Conservation (phyloP, 75 land plant species). For the Sequoia sempervirens region DNA sequence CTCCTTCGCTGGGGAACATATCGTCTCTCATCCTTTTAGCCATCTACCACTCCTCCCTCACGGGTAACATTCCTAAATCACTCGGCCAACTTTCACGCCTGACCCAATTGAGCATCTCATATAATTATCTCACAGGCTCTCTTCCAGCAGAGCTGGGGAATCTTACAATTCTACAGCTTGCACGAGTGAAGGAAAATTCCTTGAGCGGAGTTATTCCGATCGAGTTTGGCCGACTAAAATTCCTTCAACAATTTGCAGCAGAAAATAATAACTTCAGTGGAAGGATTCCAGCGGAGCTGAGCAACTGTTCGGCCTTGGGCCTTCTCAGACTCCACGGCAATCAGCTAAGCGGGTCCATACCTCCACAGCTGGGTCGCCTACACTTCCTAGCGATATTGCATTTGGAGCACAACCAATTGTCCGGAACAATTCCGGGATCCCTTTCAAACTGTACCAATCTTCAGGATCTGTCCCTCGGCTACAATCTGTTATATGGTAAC, state of each 20-base stretch:
- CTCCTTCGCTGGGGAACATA: no score
- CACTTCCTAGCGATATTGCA: conserved; percentile 29
- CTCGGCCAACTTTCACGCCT: conserved; percentile 38
- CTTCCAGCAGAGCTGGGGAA: conserved; percentile 51
- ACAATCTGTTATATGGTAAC: conserved; percentile 40
- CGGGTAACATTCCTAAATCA: conserved; percentile 59
- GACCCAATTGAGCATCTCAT: conserved; percentile 31
- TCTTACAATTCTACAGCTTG: conserved; percentile 24
- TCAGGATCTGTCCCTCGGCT: conserved; percentile 36
- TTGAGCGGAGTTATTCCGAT: conserved; percentile 56
- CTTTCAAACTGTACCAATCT: conserved; percentile 34
- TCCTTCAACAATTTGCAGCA: conserved; percentile 26
- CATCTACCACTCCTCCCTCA: background rate
- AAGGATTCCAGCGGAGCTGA: conserved; percentile 61
- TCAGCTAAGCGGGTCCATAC: conserved; percentile 46
- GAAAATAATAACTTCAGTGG: conserved; percentile 46
- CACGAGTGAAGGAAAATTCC: conserved; percentile 34
- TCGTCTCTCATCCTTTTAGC: no score
- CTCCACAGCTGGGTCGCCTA: conserved; percentile 33
- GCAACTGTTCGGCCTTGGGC: conserved; percentile 33
- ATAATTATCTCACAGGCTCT: conserved; percentile 53
- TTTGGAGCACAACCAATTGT: conserved; percentile 34
- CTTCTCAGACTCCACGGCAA: conserved; percentile 34
- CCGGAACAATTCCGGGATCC: conserved; percentile 34
- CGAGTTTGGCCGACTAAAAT: conserved; percentile 31